phyloP scores from a whole-genome alignment of 345 rosid genomes.

The Excoecaria agallocha region DNA sequence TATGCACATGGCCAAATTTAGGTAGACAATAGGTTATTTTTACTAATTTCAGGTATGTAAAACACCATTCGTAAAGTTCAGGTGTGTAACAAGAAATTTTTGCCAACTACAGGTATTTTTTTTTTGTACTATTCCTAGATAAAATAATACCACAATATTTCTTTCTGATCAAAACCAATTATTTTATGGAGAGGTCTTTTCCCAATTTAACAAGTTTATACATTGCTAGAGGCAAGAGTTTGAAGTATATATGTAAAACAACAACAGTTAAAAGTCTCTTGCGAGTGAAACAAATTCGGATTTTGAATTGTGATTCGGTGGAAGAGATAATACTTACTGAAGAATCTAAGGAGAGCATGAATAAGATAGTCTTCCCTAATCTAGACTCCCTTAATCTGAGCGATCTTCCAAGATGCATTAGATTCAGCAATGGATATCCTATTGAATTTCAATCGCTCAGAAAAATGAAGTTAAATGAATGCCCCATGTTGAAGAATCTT shows the following conservation, averaged over 20 bases:
- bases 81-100: too few species aligned
- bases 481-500: slow-evolving; percentile 6
- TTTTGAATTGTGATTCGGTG: not conserved
- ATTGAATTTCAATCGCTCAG: slow-evolving; percentile 7
- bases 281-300: not conserved
- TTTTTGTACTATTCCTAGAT: too few species aligned
- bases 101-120: too few species aligned
- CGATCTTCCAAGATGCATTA: not conserved
- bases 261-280: not conserved
- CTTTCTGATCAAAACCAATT: not conserved
- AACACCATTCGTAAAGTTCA: too few species aligned
- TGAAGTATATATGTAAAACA: not conserved
- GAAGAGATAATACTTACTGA: slow-evolving; percentile 5
- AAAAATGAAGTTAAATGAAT: not conserved
- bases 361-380: slow-evolving; percentile 11
- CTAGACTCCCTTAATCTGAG: not conserved
- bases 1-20: too few species aligned
- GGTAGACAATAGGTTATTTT: too few species aligned
- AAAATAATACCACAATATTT: not conserved
- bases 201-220: slow-evolving; percentile 4
- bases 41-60: too few species aligned
- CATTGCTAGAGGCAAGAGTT: not conserved
- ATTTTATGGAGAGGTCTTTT: slow-evolving; percentile 3
- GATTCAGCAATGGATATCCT: not conserved
- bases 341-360: not conserved